Evolutionary conservation across 139 green algal genomes (phyloP).

Genomic region (Chlamydomonas sphaeroides): DNA sequence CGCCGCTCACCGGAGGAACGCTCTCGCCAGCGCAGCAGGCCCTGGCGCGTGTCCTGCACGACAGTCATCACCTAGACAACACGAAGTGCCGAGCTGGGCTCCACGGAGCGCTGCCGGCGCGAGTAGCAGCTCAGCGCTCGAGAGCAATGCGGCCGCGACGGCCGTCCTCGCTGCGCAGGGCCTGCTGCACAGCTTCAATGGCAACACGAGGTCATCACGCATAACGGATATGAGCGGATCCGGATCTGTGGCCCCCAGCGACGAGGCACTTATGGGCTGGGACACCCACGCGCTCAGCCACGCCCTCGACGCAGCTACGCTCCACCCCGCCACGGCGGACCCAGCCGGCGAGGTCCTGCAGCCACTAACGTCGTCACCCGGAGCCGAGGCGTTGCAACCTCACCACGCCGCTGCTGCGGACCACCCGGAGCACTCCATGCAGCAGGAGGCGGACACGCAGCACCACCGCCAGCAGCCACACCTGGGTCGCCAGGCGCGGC

Average conservation of each 20-base stretch:
- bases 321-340: too few species aligned
- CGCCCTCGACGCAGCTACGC: not conserved
- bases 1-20: too few species aligned
- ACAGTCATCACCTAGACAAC: not conserved
- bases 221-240: not conserved
- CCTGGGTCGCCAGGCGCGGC: too few species aligned
- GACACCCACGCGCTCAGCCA: not conserved
- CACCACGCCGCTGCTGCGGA: too few species aligned
- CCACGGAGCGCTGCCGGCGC: not conserved
- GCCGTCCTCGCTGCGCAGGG: not conserved
- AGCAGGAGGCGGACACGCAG: too few species aligned
- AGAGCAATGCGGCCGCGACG: conserved; percentile 19
- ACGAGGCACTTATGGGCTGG: too few species aligned
- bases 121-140: not conserved
- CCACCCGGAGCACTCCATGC: too few species aligned
- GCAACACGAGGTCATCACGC: not conserved
- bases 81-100: not conserved
- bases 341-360: too few species aligned
- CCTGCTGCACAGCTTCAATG: conserved; percentile 3
- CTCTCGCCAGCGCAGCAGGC: too few species aligned
- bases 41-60: not conserved
- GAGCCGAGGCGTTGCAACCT: too few species aligned
- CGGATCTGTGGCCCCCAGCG: not conserved
- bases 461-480: too few species aligned
- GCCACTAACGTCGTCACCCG: too few species aligned